These are phyloP conservation scores for Aspergillus egyptiacus DNA, from an alignment of 495 filamentous ascomycete species.

Conservation along the genomic window DNA sequence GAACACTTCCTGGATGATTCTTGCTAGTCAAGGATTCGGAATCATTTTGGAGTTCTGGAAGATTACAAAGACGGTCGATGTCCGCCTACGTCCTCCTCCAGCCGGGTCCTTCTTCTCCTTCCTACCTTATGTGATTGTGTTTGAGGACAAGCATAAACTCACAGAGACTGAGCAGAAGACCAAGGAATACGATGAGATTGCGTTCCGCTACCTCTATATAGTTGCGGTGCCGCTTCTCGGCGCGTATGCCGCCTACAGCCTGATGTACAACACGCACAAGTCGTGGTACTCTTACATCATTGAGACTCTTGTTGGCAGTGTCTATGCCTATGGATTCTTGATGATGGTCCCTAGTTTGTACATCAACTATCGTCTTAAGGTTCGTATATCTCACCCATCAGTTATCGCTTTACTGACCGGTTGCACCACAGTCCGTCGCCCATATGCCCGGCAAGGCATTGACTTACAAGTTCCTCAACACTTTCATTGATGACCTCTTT, in stretches of 20 bases:
- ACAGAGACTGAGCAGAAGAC: conserved; percentile 95
- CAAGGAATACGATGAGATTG: conserved; percentile 95
- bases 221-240: conserved; percentile 80
- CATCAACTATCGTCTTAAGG: conserved; percentile 96
- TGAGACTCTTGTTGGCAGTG: conserved; percentile 86
- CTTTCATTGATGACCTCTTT: conserved; percentile 82
- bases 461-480: conserved; percentile 92
- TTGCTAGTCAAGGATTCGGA: conserved; percentile 85
- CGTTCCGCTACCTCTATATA: conserved; percentile 93
- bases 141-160: conserved; percentile 96
- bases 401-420: conserved; percentile 14
- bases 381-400: conserved; percentile 18
- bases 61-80: conserved; percentile 92
- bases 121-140: conserved; percentile 76
- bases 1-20: conserved; percentile 98
- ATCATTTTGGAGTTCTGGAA: conserved; percentile 98
- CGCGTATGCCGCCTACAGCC: conserved; percentile 84
- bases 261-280: conserved; percentile 93
- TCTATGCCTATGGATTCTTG: conserved; percentile 96
- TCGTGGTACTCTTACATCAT: conserved; percentile 95
- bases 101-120: conserved; percentile 60
- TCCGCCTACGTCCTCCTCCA: conserved; percentile 66
- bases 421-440: conserved; percentile 61
- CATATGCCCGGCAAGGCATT: conserved; percentile 96
- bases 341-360: conserved; percentile 99